A percentile compares a stretch with the other conserved stretches of the same genome.
phyloP scores from a whole-genome alignment of 305 asterid genomes.

The Fraxinus greggii region DNA sequence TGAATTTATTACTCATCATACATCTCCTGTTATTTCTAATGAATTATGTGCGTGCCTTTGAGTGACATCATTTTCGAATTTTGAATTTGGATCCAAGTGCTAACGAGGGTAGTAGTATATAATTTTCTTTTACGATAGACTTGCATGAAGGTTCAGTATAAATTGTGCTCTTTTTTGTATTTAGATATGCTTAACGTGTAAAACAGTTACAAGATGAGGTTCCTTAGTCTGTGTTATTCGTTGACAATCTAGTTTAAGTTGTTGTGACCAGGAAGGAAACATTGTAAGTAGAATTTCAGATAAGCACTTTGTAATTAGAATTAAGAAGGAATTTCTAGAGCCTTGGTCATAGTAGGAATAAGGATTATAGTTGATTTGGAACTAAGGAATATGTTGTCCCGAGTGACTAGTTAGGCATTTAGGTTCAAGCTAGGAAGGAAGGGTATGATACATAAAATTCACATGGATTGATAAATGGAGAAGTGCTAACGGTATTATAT shows the following conservation, averaged over 20 bases:
- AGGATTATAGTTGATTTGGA: background rate
- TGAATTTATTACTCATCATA: background rate
- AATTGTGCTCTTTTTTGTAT: background rate
- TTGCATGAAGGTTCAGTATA: background rate
- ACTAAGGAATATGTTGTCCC: background rate
- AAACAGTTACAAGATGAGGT: background rate
- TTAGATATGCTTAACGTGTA: background rate
- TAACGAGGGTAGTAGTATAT: background rate
- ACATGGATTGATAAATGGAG: background rate
- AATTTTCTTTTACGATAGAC: background rate
- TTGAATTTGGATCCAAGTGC: background rate
- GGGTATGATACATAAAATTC: background rate
- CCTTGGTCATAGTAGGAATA: background rate
- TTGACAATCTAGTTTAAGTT: background rate
- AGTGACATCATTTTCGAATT: background rate
- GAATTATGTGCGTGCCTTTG: background rate
- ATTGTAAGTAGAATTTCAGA: background rate
- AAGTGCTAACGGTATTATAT: background rate
- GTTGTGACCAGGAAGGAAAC: background rate
- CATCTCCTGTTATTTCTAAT: background rate
- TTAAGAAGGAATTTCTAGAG: background rate
- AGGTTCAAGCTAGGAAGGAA: background rate
- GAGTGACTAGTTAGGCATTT: background rate
- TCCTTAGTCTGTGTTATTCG: background rate
- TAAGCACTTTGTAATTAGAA: background rate